Base-by-base conservation (phyloP, 441 rosid species). In the Euphorbia corollata region DNA sequence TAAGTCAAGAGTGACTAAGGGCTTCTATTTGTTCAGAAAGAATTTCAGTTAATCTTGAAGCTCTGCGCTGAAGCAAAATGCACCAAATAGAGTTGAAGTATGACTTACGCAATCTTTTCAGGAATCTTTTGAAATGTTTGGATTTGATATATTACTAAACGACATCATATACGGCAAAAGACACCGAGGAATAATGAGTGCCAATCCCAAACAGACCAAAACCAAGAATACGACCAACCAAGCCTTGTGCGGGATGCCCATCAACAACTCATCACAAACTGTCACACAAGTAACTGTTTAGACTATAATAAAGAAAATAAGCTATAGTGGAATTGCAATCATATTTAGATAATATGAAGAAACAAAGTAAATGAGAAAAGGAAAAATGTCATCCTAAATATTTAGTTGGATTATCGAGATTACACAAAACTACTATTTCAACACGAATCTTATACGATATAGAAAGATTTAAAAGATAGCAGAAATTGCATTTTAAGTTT, bases 181-280 rank as follows among this genome's bases (percentile, higher is more conserved):
- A 78, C 83, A 84, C 27, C 64, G 54, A 0, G 92, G 96, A 79
- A 81, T 50, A 75, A 83, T 58, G 70, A 89, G 71, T 0, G 96
- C 87, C 50, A 69, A 64, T 48, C 73, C 83, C 60, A 91, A 83
- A 76, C 99, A 93, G 47, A 85, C 63, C 67, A 88, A 68, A 19
- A 77, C 89, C 71, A 84, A 74, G 54, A 81, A 50, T n/a, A 75
- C 94, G 34, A 86, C 92, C 84, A 83, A 79, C 94, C 97, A 86
- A 70, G 90, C 86, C 73, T 85, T 63, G 73, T 75, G 74, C 2
- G 97, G 88, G 66, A 92, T 82, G 62, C 96, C 94, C 81, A 88
- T 61, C 12, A 86, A 63, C 65, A 87, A 76, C 60, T 93, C 96
- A 76, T 93, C 96, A 61, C 96, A 89, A 75, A 86, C 92, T 89